Evolutionary conservation across 169 alveolate species (phyloP), one percentile per base, ranked within the genome.

Genomic region (Plasmodium gaboni): DNA sequence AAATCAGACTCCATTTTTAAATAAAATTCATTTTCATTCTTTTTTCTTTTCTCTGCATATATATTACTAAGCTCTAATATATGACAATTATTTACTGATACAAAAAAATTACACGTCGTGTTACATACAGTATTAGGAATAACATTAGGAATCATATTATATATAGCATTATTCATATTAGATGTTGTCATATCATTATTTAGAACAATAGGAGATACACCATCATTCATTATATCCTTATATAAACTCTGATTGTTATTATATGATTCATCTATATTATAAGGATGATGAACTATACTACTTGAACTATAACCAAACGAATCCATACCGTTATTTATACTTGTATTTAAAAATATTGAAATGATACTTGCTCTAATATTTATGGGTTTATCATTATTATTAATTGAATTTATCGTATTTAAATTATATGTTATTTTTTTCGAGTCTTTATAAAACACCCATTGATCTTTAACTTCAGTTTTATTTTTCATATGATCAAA

Each of bases 11-110:
- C 78, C 26, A 78, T 65, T 69, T 78, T 78, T 59, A 78, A 44
- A 24, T 64, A 78, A 65, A 78, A 78, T 13, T 78, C 67, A 57
- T 26, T 78, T 59, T 78, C 69, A 19, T 69, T 53, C 0, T 57
- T 65, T 70, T 65, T 78, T 32, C 73, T 74, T 26, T 78, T 78
- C 44, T 78, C 89, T 51, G 89, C 76, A 44, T 78, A 78, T 15
- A 78, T 78, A 26, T 78, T 78, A 22, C 89, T 78, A 22, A 78
- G 76, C 5, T 78, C 89, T 26, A 78, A n/a, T 12, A 78, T 65
- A 44, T 78, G 89, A 55, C 89, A 78, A 57, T 44, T 28, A 12
- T 64, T 28, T 22, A 67, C 89, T 2, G 89, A 78, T 53, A 78
- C 44, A 44, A 78, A 78, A 28, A 78, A 28, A 22, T 78, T 65